Evolutionary conservation across 2,329 filamentous ascomycete species (phyloP), one percentile per base, ranked within the genome.

Genomic region (Fusarium sp.): DNA sequence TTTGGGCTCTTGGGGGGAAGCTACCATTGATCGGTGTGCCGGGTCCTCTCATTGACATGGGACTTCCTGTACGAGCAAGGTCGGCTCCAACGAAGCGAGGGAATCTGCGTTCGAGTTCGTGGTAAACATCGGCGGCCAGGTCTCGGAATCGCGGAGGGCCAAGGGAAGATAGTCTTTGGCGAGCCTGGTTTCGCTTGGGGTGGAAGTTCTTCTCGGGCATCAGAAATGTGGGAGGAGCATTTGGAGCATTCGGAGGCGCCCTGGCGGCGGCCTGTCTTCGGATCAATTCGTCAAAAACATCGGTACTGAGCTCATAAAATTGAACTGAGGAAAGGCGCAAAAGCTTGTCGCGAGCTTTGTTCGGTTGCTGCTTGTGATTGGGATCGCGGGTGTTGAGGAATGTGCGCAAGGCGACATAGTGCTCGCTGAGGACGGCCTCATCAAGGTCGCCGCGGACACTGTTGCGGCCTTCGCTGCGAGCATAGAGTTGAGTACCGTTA

Each of bases 291-390:
- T 99, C 96, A 81, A 92, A 98, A 42, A 99, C 95, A 82, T 99
- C 96, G 61, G 95, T 98, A 81, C 94, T 98, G 68, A 99, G 87
- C 82, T 99, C 96, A 81, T 97, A 94, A 80, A 99, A 98, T 80
- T 99, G 96, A 29, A 97, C 93, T 2, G 92, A 86, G 1, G 94
- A 97, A 54, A 99, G 87, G 63, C 95, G 90, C 65, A 98, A 86
- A 61, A 98, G 86, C 85, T 99, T 99, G 81, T 98, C 96, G 76
- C 94, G 91, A 59, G 96, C 96, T 81, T 94, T 92, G 81, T 97
- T 97, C 29, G 93, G 91, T 54, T 91, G 91, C 52, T 89, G 87
- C 68, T 91, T 91, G 48, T 88, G 87, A 77, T 91, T 90, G 73
- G 94, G 92, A 79, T 97, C 92, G 76, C 90, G 90, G 89, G 87